Evolutionary conservation across 1,139 yeast species (phyloP), one percentile per base, ranked within the genome.

Genomic region (Blastobotrys aristatus): DNA sequence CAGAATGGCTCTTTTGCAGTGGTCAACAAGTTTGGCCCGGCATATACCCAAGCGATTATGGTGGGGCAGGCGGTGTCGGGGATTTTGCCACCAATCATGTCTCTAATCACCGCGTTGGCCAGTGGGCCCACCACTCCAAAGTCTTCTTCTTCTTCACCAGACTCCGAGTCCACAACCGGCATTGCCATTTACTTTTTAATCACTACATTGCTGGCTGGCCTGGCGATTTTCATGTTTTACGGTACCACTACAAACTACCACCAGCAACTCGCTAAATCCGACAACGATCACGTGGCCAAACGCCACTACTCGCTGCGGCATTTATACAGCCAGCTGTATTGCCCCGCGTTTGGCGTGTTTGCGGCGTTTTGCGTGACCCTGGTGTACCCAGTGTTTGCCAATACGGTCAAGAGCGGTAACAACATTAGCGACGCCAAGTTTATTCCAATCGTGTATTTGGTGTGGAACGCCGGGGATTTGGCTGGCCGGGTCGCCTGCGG

Each of bases 41-140:
- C 79, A 2, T 87, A 81, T 61, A 87, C 90, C 14, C 95, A 90
- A 59, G 95, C 86, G 0, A 85, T 85, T 3, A 86, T 92, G 85
- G 89, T 89, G 4, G 98, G 98, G 1, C 96, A 92, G 65, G 96
- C 96, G 0, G 71, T 90, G 13, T 89, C 97, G 0, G 97, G 97
- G 0, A 95, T 90, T 0, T 69, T 90, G 44, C 97, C 97, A 0
- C 80, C 96, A 0, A 65, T 84, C 14, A 84, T 95, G 0, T 71
- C 89, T 46, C 80, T 90, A 43, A 45, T 79, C 1, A 78, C 90
- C 1, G 75, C 65, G 17, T 45, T 62, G 1, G 64, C 59, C 18
- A 71, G 24, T 14, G 71, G 17, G 71, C 70, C 52, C 68, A 77
- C 53, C 70, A 63, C 43, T 76, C 46, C 10, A 33, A 7, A 10